Evolutionary conservation across 2,329 filamentous ascomycete species (phyloP).

Genomic region (Apiospora sp.): DNA sequence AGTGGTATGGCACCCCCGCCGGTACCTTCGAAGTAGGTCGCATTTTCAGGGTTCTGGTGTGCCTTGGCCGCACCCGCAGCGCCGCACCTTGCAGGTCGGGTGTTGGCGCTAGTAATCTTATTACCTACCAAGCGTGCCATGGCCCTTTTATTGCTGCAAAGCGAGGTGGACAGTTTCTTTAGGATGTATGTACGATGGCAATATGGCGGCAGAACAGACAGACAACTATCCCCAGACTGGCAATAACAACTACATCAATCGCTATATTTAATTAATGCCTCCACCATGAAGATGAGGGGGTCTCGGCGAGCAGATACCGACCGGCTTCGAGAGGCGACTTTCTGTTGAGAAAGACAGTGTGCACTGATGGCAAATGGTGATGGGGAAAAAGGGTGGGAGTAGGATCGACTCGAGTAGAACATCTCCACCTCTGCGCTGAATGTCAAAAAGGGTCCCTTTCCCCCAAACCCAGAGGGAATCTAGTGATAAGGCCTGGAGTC

Average conservation of each 20-base stretch:
- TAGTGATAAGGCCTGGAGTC: neutral
- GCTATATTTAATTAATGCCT: neutral
- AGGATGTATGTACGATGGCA: neutral
- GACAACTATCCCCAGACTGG: neutral
- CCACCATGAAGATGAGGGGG: neutral
- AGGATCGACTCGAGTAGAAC: neutral
- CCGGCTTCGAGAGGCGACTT: neutral
- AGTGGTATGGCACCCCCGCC: constrained; percentile 42
- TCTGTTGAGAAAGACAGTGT: constrained; percentile 8
- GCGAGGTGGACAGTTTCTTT: neutral
- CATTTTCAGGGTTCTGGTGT: constrained; percentile 1
- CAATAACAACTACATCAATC: neutral
- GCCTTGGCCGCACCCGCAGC: neutral
- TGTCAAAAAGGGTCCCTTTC: neutral
- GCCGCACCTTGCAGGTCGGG: neutral
- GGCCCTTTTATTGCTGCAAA: neutral
- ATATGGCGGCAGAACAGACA: neutral
- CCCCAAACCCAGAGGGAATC: neutral
- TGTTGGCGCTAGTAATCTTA: constrained; percentile 2
- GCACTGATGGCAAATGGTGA: neutral
- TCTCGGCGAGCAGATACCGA: neutral
- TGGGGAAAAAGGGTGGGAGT: neutral
- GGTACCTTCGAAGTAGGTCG: constrained; percentile 37
- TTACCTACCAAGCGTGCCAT: neutral
- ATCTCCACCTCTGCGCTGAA: neutral